These are phyloP conservation scores for Cladophialophora immunda DNA, from an alignment of 2,329 filamentous ascomycete genomes.

Conservation along the genomic window DNA sequence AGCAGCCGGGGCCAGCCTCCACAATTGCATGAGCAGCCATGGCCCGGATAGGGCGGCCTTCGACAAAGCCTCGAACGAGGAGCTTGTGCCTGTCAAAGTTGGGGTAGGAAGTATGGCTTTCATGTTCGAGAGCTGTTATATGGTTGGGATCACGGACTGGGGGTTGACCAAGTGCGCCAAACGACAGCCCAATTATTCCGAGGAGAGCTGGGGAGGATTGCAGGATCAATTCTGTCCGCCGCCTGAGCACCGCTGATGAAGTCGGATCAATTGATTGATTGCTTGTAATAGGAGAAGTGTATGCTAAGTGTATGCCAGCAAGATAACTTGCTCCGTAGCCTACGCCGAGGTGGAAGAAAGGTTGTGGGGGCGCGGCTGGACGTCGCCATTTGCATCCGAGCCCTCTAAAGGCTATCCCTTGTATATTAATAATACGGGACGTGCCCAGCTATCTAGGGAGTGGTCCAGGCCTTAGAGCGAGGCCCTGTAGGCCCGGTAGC, in stretches of 20 bases:
- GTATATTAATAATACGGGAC: no score
- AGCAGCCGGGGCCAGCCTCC: conserved; percentile 11
- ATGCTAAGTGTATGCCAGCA: no score
- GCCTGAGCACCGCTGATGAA: conserved; percentile 1
- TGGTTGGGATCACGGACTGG: conserved; percentile 78
- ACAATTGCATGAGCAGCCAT: conserved; percentile 15
- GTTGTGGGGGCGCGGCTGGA: no score
- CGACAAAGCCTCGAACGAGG: conserved; percentile 16
- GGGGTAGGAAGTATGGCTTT: conserved; percentile 26
- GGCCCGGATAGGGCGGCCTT: conserved; percentile 22
- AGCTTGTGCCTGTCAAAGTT: conserved; percentile 19
- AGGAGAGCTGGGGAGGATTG: conserved; percentile 44
- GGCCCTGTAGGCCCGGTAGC: no score
- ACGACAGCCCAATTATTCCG: conserved; percentile 58
- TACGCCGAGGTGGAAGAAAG: no score
- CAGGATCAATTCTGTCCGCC: not conserved
- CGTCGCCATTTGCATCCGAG: no score
- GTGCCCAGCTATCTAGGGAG: no score
- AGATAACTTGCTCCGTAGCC: no score
- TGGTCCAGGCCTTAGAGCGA: no score
- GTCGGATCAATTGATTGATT: no score
- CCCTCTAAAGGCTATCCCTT: no score
- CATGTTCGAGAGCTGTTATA: conserved; percentile 57
- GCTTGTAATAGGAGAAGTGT: no score
- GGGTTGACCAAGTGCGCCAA: conserved; percentile 73